phyloP scores from a whole-genome alignment of 2,329 filamentous ascomycete species.

The Cladosporium phlei region DNA sequence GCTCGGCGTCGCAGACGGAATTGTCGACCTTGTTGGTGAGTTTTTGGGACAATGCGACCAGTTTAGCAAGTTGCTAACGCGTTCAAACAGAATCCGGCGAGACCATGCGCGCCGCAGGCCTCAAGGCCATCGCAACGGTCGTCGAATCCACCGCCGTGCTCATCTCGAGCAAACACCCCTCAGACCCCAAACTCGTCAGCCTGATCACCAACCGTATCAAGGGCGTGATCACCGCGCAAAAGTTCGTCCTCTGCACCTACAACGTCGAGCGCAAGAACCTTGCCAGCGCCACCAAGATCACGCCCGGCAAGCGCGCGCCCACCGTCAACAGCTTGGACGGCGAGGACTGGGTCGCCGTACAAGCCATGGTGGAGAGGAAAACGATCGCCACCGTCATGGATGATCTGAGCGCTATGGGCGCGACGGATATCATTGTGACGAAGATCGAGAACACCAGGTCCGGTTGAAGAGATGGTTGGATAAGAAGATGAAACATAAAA shows the following conservation, averaged over 20 bases:
- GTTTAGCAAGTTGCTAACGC: too few species aligned
- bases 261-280: slow-evolving; percentile 75
- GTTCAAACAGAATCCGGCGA: slow-evolving; percentile 97
- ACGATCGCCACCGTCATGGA: slow-evolving; percentile 84
- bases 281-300: slow-evolving; percentile 65
- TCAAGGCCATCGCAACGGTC: slow-evolving; percentile 92
- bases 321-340: slow-evolving; percentile 87
- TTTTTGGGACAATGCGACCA: too few species aligned
- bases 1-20: slow-evolving; percentile 89
- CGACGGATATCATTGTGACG: slow-evolving; percentile 78
- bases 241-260: slow-evolving; percentile 93
- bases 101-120: slow-evolving; percentile 92
- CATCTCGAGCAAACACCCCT: slow-evolving; percentile 82
- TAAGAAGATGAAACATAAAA: not conserved
- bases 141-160: slow-evolving; percentile 82
- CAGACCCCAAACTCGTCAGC: slow-evolving; percentile 73
- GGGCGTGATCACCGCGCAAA: slow-evolving; percentile 92
- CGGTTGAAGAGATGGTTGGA: not conserved
- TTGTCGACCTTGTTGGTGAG: slow-evolving; percentile 93
- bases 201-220: slow-evolving; percentile 81
- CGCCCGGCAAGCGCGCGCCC: slow-evolving; percentile 87
- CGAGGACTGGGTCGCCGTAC: slow-evolving; percentile 89
- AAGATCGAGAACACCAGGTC: slow-evolving; percentile 74
- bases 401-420: slow-evolving; percentile 67
- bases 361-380: slow-evolving; percentile 87